Evolutionary conservation across 176 grass and related monocot species (phyloP), one percentile per base, ranked within the genome.

Genomic region (Triticum turgidum): DNA sequence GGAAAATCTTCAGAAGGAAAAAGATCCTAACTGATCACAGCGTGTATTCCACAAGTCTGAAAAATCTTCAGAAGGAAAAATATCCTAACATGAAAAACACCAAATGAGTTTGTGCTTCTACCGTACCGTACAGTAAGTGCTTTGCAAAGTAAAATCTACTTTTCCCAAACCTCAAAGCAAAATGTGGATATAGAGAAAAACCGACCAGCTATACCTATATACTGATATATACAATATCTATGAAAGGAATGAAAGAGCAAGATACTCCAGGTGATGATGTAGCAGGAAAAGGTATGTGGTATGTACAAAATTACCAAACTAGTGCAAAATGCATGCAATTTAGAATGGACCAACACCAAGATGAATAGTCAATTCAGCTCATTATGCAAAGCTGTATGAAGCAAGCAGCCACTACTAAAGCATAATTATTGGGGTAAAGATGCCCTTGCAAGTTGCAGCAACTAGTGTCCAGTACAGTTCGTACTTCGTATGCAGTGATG

Each of bases 401-500:
- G 38, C 30, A 88, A 88, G 62, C 9, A 82, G 37, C 10, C 30
- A 15, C 78, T 73, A 78, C 77, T 78, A 9, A 77, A 85, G 77
- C 77, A 73, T 70, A 85, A 88, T 85, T 88, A 81, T 85, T 84
- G 76, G 17, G 64, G 52, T 64, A 87, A 74, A 87, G 68, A 61
- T 73, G 82, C 63, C 38, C 44, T 66, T 76, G 64, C 84, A 82
- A 72, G 49, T 51, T 90, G 65, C 63, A 89, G 86, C 85, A n/a
- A 84, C 84, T 35, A 92, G 78, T 29, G 79, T 30, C 33, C 83
- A 75, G 87, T 88, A 84, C 76, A 74, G 78, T 72, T 80, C 72
- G 87, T 85, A 82, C 86, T 78, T 45, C 18, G 42, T 82, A 90
- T 45, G 39, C 73, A 92, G 87, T 89, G 54, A 59, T 59, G 68